Evolutionary conservation across 352 stramenopile species (phyloP).

Genomic region (Globisporangium yorkense): DNA sequence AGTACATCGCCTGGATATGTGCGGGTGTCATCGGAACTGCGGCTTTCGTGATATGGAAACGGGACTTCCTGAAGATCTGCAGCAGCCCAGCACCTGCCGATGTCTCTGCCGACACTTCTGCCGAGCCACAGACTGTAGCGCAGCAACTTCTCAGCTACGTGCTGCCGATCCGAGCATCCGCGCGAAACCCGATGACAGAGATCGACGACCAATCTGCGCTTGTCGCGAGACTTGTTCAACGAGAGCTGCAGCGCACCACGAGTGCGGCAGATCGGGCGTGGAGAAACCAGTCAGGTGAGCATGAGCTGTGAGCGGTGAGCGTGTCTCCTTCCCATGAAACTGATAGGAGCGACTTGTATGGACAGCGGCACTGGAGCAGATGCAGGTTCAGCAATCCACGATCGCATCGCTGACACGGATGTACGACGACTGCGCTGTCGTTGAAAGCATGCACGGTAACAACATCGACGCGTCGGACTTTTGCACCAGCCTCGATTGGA

Average conservation of each 20-base stretch:
- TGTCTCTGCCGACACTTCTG: not conserved
- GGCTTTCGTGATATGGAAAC: slow-evolving; percentile 37
- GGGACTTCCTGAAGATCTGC: slow-evolving; percentile 19
- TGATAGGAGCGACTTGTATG: not conserved
- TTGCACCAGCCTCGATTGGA: not conserved
- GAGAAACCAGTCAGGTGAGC: slow-evolving; percentile 7
- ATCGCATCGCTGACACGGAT: slow-evolving; percentile 2
- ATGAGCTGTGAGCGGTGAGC: not conserved
- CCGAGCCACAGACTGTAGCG: not conserved
- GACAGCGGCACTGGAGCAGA: not conserved
- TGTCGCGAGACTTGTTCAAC: not conserved
- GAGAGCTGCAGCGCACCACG: not conserved
- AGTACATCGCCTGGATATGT: slow-evolving; percentile 33
- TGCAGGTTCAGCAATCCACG: slow-evolving; percentile 2
- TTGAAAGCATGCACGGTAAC: not conserved
- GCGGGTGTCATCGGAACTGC: slow-evolving; percentile 27
- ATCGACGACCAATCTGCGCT: slow-evolving; percentile 2
- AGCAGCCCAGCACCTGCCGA: not conserved
- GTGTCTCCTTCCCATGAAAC: not conserved
- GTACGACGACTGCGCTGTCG: slow-evolving; percentile 3
- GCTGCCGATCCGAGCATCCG: slow-evolving; percentile 5
- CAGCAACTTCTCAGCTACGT: slow-evolving; percentile 7
- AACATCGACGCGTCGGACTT: not conserved
- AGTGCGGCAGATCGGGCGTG: slow-evolving; percentile 4
- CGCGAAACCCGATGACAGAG: slow-evolving; percentile 2